phyloP scores from a whole-genome alignment of 2,329 filamentous ascomycete genomes.

The Fusarium euwallaceae region DNA sequence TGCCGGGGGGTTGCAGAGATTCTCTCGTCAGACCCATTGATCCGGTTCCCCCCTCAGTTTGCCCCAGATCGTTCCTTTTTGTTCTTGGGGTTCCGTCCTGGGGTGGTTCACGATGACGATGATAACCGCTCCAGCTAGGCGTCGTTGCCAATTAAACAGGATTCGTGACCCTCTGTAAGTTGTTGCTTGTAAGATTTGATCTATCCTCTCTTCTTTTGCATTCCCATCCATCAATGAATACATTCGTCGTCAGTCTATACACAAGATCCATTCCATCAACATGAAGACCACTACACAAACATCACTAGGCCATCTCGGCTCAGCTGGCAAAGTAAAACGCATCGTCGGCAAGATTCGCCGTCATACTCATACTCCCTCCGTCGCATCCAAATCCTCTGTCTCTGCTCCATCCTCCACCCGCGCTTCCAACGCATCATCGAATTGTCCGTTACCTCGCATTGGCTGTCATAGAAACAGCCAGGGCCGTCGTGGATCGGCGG shows the following conservation, averaged over 20 bases:
- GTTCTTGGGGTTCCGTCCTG: not conserved
- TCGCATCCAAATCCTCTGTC: conserved; percentile 2
- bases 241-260: not conserved
- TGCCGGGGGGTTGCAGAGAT: not conserved
- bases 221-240: not conserved
- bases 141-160: not conserved
- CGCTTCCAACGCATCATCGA: conserved; percentile 31
- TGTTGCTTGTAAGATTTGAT: conserved; percentile 2
- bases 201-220: not conserved
- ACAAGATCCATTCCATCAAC: not conserved
- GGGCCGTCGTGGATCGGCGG: conserved; percentile 22
- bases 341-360: conserved; percentile 42
- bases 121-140: conserved; percentile 8
- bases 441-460: conserved; percentile 27
- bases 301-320: conserved; percentile 20
- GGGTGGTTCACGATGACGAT: conserved; percentile 1
- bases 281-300: conserved; percentile 35
- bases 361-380: conserved; percentile 30
- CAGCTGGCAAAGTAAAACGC: conserved; percentile 37
- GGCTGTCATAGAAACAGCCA: conserved; percentile 23
- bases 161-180: conserved; percentile 5
- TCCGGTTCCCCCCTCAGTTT: not conserved
- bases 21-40: not conserved
- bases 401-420: conserved; percentile 31
- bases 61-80: not conserved